These are phyloP conservation scores for Elsinoe ampelina DNA, from an alignment of 2,329 filamentous ascomycete species.

Conservation along the genomic window DNA sequence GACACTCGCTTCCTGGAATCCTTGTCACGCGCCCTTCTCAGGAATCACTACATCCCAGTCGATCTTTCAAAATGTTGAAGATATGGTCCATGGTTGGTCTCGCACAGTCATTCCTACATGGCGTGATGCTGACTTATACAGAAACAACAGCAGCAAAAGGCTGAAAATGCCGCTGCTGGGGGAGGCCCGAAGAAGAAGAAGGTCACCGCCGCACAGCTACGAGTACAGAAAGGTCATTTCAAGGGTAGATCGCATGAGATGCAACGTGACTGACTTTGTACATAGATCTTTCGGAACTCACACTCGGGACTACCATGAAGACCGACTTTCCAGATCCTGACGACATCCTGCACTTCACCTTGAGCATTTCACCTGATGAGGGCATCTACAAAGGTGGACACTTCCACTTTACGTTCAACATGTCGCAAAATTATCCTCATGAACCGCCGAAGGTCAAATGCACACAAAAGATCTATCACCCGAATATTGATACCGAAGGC, in stretches of 20 bases:
- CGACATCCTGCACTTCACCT: conserved; percentile 75
- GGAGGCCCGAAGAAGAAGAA: conserved; percentile 79
- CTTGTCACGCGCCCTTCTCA: not conserved
- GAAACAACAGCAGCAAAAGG: conserved; percentile 85
- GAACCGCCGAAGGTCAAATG: conserved; percentile 97
- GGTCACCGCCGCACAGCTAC: conserved; percentile 89
- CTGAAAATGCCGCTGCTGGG: conserved; percentile 67
- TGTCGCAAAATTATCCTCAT: conserved; percentile 93
- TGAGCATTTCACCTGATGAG: conserved; percentile 78
- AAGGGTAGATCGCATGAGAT: not conserved
- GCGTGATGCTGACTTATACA: conserved; percentile 22
- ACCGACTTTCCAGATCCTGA: conserved; percentile 74
- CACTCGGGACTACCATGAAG: conserved; percentile 69
- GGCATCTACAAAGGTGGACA: conserved; percentile 77
- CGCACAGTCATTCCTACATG: not conserved
- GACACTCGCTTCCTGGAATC: not conserved
- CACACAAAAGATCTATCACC: conserved; percentile 97
- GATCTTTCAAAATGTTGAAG: conserved; percentile 70
- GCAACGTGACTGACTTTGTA: not conserved
- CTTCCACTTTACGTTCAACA: conserved; percentile 85
- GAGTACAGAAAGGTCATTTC: conserved; percentile 79
- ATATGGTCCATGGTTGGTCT: conserved; percentile 91
- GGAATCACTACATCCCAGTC: not conserved
- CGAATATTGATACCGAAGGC: conserved; percentile 94
- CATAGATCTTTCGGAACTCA: conserved; percentile 70